These are phyloP conservation scores for Noccaea caerulescens DNA, from an alignment of 345 rosid genomes.

Conservation along the genomic window DNA sequence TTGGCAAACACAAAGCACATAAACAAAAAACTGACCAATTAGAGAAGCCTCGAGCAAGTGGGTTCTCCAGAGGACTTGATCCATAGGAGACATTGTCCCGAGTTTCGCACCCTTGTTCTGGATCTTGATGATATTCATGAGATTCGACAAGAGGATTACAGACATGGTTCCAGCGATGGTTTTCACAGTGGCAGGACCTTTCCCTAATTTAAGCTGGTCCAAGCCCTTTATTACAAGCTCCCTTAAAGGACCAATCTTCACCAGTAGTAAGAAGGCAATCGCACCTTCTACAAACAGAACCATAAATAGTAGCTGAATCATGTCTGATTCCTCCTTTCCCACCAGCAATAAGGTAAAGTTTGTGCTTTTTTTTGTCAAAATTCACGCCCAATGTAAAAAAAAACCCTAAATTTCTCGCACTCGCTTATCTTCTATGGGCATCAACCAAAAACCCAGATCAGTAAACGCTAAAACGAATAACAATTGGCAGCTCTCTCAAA, in stretches of 20 bases:
- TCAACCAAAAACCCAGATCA: too few species aligned
- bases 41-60: constrained; percentile 97
- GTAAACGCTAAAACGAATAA: too few species aligned
- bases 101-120: constrained; percentile 96
- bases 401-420: constrained; percentile 19
- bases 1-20: background rate
- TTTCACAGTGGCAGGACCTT: constrained; percentile 88
- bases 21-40: constrained; percentile 54
- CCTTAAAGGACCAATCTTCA: constrained; percentile 87
- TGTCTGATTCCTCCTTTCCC: constrained; percentile 41
- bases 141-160: constrained; percentile 73
- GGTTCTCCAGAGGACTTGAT: constrained; percentile 97
- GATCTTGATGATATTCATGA: constrained; percentile 88
- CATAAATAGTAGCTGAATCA: constrained; percentile 84
- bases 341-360: constrained; percentile 15
- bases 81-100: constrained; percentile 99
- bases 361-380: constrained; percentile 17
- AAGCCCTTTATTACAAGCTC: constrained; percentile 90
- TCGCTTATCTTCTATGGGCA: background rate
- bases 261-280: constrained; percentile 68
- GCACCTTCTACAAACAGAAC: constrained; percentile 79
- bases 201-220: constrained; percentile 81
- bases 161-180: constrained; percentile 92
- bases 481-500: constrained; percentile 1
- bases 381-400: constrained; percentile 29